A percentile compares a stretch with the other conserved stretches of the same genome.
Conservation (phyloP, 352 stramenopile genomes). For the Phytophthora colocasiae region DNA sequence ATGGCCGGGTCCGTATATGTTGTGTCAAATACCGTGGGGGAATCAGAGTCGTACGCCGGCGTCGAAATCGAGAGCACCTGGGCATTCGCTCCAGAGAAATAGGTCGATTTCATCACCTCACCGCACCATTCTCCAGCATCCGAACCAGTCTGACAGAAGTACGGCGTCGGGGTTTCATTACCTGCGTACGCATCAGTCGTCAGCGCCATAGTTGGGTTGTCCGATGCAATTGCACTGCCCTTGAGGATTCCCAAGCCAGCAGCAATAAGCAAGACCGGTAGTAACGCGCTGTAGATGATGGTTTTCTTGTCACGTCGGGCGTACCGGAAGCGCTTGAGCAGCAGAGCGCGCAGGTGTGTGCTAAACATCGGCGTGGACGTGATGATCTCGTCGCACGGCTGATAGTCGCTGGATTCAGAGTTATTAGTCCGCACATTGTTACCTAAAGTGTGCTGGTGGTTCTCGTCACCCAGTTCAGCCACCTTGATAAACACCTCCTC, state of each 20-base stretch:
- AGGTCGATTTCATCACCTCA: conserved; percentile 30
- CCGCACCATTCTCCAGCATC: conserved; percentile 40
- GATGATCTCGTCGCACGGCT: conserved; percentile 28
- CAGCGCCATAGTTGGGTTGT: conserved; percentile 46
- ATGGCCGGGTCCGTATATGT: conserved; percentile 48
- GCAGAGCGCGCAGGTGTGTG: conserved; percentile 47
- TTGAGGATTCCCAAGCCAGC: conserved; percentile 57
- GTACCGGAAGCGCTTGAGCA: conserved; percentile 59
- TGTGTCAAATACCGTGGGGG: conserved; percentile 56
- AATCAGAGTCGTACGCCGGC: conserved; percentile 35
- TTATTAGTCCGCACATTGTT: conserved; percentile 20
- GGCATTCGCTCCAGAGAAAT: conserved; percentile 33
- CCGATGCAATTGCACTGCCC: conserved; percentile 28
- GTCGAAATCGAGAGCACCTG: conserved; percentile 20
- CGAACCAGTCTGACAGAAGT: conserved; percentile 39
- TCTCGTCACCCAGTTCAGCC: conserved; percentile 41
- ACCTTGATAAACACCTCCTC: conserved; percentile 83
- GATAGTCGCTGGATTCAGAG: conserved; percentile 15
- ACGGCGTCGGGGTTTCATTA: conserved; percentile 43
- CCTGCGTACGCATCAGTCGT: conserved; percentile 25
- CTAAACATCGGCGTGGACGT: conserved; percentile 28
- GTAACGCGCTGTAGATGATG: conserved; percentile 50
- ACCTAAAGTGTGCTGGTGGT: conserved; percentile 39
- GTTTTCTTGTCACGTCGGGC: conserved; percentile 55
- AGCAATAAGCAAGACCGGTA: conserved; percentile 59